Conservation (phyloP, 345 rosid species). For the Noccaea caerulescens region DNA sequence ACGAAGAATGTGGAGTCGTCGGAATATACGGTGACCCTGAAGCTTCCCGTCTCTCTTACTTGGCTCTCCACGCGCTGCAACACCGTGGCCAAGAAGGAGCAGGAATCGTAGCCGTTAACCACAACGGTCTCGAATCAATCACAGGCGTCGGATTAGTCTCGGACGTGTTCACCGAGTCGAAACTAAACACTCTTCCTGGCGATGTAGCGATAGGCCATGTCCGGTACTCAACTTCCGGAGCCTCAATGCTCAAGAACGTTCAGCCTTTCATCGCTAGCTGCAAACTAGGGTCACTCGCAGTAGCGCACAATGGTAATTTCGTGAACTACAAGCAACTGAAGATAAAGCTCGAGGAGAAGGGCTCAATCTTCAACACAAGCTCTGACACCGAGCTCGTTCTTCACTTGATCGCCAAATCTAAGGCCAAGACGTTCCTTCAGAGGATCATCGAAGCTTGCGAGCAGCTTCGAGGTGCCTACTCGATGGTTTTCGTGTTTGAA, state of each 20-base stretch:
- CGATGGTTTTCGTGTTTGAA: constrained; percentile 78
- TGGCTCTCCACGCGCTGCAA: constrained; percentile 85
- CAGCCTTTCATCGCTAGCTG: constrained; percentile 92
- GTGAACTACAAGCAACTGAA: constrained; percentile 71
- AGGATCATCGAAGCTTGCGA: constrained; percentile 90
- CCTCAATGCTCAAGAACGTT: constrained; percentile 87
- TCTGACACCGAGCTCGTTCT: constrained; percentile 91
- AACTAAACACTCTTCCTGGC: constrained; percentile 77
- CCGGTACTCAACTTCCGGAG: constrained; percentile 82
- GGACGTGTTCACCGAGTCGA: constrained; percentile 76
- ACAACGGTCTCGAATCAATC: constrained; percentile 68
- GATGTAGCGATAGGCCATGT: constrained; percentile 85
- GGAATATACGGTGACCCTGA: constrained; percentile 86
- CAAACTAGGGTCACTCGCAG: constrained; percentile 75
- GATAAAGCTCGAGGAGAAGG: constrained; percentile 65
- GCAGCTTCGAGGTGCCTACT: constrained; percentile 76
- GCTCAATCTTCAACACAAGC: constrained; percentile 77
- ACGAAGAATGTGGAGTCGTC: constrained; percentile 94
- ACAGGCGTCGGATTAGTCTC: constrained; percentile 89
- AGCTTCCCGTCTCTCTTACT: constrained; percentile 78
- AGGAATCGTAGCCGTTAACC: constrained; percentile 75
- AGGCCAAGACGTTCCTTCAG: constrained; percentile 71
- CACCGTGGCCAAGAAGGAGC: constrained; percentile 97
- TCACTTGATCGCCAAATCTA: constrained; percentile 85
- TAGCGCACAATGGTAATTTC: constrained; percentile 84